These are phyloP conservation scores for Corynespora cassiicola DNA, from an alignment of 2,329 filamentous ascomycete species.

Conservation along the genomic window DNA sequence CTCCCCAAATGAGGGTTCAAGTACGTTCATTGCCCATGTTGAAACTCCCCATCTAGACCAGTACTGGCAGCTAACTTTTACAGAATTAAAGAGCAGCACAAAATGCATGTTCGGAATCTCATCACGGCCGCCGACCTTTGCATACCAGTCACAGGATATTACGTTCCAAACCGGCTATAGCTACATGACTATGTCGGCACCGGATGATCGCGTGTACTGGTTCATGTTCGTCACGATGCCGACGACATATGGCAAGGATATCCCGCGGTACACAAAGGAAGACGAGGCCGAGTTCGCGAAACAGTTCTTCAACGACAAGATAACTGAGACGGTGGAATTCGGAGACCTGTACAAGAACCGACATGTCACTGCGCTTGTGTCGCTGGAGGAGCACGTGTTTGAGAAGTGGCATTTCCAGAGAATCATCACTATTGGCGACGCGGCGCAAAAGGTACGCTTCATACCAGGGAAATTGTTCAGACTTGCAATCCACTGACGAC, in stretches of 20 bases:
- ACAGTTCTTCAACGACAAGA: conserved; percentile 27
- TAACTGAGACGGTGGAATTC: conserved; percentile 39
- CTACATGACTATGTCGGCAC: conserved; percentile 21
- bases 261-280: conserved; percentile 39
- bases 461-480: too few species aligned
- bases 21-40: too few species aligned
- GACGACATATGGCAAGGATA: conserved; percentile 26
- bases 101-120: conserved; percentile 10
- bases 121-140: conserved; percentile 5
- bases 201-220: conserved; percentile 24
- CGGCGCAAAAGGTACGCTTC: conserved; percentile 54
- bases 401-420: conserved; percentile 48
- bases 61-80: conserved; percentile 10
- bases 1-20: conserved; percentile 5
- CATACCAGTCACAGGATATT: conserved; percentile 12
- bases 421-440: conserved; percentile 50
- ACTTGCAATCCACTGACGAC: too few species aligned
- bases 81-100: too few species aligned
- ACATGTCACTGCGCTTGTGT: conserved; percentile 25
- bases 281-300: conserved; percentile 36
- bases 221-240: conserved; percentile 31
- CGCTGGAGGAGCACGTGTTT: conserved; percentile 48
- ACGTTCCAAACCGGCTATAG: conserved; percentile 16
- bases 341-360: conserved; percentile 40
- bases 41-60: too few species aligned